These are phyloP conservation scores for Martensiomyces pterosporus DNA, from an alignment of 192 early-diverging fungal species.

Conservation along the genomic window DNA sequence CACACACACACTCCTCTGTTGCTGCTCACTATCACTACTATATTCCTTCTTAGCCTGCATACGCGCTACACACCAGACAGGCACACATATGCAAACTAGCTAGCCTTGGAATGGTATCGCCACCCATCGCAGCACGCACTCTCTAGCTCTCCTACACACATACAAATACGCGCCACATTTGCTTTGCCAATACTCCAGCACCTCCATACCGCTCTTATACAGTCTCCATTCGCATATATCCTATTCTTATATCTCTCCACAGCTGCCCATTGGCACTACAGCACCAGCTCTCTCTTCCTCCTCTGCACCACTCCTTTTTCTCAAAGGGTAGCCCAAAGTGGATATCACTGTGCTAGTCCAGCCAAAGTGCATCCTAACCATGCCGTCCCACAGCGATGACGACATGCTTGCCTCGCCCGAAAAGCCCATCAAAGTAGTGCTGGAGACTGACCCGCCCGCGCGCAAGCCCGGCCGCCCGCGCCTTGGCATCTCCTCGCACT, in stretches of 20 bases:
- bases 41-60: too few relatives aligned
- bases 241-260: constrained; percentile 4
- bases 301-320: not conserved
- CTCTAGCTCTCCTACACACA: too few relatives aligned
- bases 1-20: too few relatives aligned
- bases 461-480: constrained; percentile 51
- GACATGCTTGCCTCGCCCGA: constrained; percentile 31
- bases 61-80: too few relatives aligned
- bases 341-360: constrained; percentile 43
- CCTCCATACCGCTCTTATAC: too few relatives aligned
- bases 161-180: too few relatives aligned
- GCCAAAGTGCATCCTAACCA: constrained; percentile 17
- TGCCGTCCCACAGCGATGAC: constrained; percentile 34
- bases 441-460: constrained; percentile 45
- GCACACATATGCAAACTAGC: too few relatives aligned
- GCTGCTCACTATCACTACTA: too few relatives aligned
- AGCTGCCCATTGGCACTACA: too few relatives aligned
- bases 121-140: too few relatives aligned
- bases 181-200: too few relatives aligned
- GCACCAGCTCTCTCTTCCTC: not conserved
- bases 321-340: constrained; percentile 20
- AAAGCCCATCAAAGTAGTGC: constrained; percentile 28
- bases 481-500: constrained; percentile 47
- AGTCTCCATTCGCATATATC: constrained; percentile 7
- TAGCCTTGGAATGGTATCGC: too few relatives aligned